A percentile compares a stretch with the other conserved stretches of the same genome.
These are phyloP conservation scores for Fusarium longipes DNA, from an alignment of 2,329 filamentous ascomycete genomes.

Conservation along the genomic window DNA sequence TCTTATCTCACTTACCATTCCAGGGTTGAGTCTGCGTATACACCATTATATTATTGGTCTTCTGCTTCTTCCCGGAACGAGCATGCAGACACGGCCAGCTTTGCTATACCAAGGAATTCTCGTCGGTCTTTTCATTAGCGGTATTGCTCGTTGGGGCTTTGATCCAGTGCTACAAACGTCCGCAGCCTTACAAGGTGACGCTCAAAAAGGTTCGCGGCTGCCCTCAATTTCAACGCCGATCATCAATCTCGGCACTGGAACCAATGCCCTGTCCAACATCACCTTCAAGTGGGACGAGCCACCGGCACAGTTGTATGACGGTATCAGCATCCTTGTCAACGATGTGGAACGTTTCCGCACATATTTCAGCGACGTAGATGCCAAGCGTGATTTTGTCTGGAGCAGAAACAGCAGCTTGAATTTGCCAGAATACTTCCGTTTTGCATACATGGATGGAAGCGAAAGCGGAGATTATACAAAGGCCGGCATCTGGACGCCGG, in stretches of 20 bases:
- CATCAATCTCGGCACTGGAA: slow-evolving; percentile 57
- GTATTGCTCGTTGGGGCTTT: slow-evolving; percentile 93
- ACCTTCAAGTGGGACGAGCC: slow-evolving; percentile 66
- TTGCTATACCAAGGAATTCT: slow-evolving; percentile 91
- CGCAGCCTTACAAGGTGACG: slow-evolving; percentile 75
- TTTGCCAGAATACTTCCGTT: slow-evolving; percentile 79
- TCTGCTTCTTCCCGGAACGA: slow-evolving; percentile 86
- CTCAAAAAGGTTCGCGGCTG: slow-evolving; percentile 70
- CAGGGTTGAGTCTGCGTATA: slow-evolving; percentile 83
- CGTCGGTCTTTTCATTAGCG: slow-evolving; percentile 89
- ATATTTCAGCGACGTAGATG: slow-evolving; percentile 70
- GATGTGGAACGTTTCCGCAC: slow-evolving; percentile 84
- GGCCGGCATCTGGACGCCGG: slow-evolving; percentile 75
- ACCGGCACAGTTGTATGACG: slow-evolving; percentile 69
- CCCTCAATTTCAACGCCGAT: slow-evolving; percentile 62
- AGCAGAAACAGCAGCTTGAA: slow-evolving; percentile 58
- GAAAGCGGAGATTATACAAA: slow-evolving; percentile 77
- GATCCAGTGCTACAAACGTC: slow-evolving; percentile 88
- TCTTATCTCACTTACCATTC: slow-evolving; percentile 76
- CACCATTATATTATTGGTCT: slow-evolving; percentile 95
- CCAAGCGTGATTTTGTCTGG: slow-evolving; percentile 67
- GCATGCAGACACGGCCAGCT: slow-evolving; percentile 85
- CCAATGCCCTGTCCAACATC: slow-evolving; percentile 69
- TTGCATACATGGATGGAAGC: slow-evolving; percentile 77
- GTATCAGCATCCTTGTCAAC: slow-evolving; percentile 83